Conservation (phyloP, 345 rosid species). For the rapeseed (Brassica napus) region Da-Ae NC_063448.1:48789501-48790000, state of each 20-base stretch:
- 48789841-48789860: background rate
- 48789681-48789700: slow-evolving; percentile 41
- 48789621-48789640: background rate
- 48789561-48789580: slow-evolving; percentile 22
- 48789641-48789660: slow-evolving; percentile 31
- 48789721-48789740: slow-evolving; percentile 9
- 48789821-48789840: slow-evolving; percentile 13
- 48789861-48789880: slow-evolving; percentile 7
- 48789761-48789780: slow-evolving; percentile 6
- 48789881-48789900: slow-evolving; percentile 11
- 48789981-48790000: slow-evolving; percentile 4
- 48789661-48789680: slow-evolving; percentile 19
- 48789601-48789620: background rate
- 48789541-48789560: slow-evolving; percentile 25
- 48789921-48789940: background rate
- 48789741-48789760: slow-evolving; percentile 37
- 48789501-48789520: background rate
- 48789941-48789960: slow-evolving; percentile 14
- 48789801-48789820: background rate
- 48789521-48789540: slow-evolving; percentile 10
- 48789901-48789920: background rate
- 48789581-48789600: background rate
- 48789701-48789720: background rate
- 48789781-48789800: slow-evolving; percentile 30
- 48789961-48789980: background rate